Percentiles rank a stretch among this genome's conserved stretches.
phyloP scores from a whole-genome alignment of 345 rosid species.

The Euphorbia peplus region DNA sequence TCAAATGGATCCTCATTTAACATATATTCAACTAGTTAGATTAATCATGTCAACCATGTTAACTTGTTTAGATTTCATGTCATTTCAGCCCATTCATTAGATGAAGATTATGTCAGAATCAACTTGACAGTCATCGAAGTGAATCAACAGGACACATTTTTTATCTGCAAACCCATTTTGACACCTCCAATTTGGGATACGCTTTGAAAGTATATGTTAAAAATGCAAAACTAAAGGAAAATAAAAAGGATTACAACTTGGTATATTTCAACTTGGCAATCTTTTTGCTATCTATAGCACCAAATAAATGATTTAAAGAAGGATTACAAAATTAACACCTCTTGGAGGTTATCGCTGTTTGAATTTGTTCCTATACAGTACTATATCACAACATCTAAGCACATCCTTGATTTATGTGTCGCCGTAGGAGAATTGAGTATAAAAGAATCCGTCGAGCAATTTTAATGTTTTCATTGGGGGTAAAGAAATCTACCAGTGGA shows the following conservation, averaged over 20 bases:
- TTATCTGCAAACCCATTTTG: no score
- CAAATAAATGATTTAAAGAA: neutral
- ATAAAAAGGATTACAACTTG: neutral
- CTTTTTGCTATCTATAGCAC: neutral
- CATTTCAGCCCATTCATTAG: no score
- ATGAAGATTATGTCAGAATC: no score
- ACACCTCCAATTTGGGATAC: no score
- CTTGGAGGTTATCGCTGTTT: conserved; percentile 1
- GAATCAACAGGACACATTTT: no score
- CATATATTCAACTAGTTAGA: no score
- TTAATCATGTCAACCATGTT: no score
- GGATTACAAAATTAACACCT: neutral
- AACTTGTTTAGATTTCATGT: no score
- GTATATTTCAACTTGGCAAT: neutral
- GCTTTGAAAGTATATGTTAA: no score
- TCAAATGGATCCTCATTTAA: no score
- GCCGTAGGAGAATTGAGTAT: neutral
- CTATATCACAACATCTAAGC: neutral
- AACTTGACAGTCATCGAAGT: no score
- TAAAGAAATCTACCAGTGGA: neutral
- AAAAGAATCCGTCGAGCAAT: neutral
- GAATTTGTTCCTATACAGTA: conserved; percentile 12
- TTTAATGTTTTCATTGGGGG: neutral
- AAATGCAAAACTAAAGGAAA: no score
- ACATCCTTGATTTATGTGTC: neutral